Base-by-base conservation (phyloP, 352 stramenopile genomes). In the Globisporangium lucens region DNA sequence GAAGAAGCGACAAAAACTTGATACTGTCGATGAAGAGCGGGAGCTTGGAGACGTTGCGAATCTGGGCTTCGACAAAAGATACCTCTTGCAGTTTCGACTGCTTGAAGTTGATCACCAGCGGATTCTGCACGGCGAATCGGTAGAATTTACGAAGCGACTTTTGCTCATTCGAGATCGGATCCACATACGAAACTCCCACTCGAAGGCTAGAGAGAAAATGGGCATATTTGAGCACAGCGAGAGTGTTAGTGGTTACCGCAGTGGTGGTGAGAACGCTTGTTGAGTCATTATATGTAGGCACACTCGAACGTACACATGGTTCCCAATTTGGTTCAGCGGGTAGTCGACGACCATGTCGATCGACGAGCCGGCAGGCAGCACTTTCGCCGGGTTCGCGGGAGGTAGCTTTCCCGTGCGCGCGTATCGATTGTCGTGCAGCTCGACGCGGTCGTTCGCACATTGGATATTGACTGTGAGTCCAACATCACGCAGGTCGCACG, bases 341-440 rank as follows among this genome's bases (percentile, higher is more conserved):
- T 96, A 92, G 67, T 97, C 91, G 47, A 97, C 91, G 51, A 97
- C 89, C 90, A 97, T 97, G 73, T 97, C 91, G 33, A 97, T 75
- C 76, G 89, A 94, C 51, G 77, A 82, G 38, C 87, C 87, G 8
- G 82, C 75, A 24, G 73, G 55, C 20, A 97, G 80, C 27, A 90
- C 66, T 56, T 87, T 74, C 17, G 87, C 76, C 1, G 91, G 91
- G 76, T 97, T 97, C 2, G 79, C 68, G 49, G 86, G 85, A 41
- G 85, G 85, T 46, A 83, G 63, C 56, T 86, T 89, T 3, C 85
- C 83, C 13, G 80, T 91, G 60, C 87, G 72, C 2, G 83, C 81
- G 36, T 85, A 87, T 24, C 84, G 87, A 47, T 92, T 93, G 71
- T 93, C 87, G 41, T 83, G 82, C n/a, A 93, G 72, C 58, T 93